A percentile compares a stretch with the other conserved stretches of the same genome.
Conservation (phyloP, 1,139 yeast genomes). For the Protomyces macrosporus region DNA sequence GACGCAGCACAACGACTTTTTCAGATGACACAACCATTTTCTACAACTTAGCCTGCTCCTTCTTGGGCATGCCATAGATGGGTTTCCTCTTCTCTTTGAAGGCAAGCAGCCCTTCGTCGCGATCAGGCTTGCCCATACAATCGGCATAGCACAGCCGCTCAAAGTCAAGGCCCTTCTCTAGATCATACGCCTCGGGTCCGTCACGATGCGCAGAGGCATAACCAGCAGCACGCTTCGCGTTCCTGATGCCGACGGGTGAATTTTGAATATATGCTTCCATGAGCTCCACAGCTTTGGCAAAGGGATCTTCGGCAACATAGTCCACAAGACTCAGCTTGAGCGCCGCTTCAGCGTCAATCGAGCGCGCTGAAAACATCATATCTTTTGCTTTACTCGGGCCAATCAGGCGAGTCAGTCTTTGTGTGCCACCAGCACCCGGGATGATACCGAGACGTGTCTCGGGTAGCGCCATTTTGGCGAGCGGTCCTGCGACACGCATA, state of each 20-base stretch:
- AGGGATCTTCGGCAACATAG: not conserved
- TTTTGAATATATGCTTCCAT: constrained; percentile 8
- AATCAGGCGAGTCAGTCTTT: constrained; percentile 11
- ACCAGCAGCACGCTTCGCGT: constrained; percentile 13
- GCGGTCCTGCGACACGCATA: constrained; percentile 10
- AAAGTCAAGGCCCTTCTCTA: constrained; percentile 11
- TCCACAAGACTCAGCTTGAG: not conserved
- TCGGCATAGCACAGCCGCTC: constrained; percentile 9
- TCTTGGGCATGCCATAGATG: constrained; percentile 5
- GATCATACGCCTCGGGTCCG: not conserved
- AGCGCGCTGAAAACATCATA: constrained; percentile 14
- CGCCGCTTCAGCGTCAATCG: constrained; percentile 3
- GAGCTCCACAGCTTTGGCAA: not conserved
- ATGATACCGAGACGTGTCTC: constrained; percentile 21
- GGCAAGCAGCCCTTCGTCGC: constrained; percentile 17
- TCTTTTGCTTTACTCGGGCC: constrained; percentile 17
- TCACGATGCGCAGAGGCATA: not conserved
- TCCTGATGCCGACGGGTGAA: constrained; percentile 12
- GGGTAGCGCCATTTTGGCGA: constrained; percentile 11
- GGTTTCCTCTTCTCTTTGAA: constrained; percentile 25
- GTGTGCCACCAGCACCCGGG: constrained; percentile 26
- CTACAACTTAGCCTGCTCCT: not conserved
- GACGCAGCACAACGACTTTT: not conserved
- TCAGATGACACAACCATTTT: not conserved
- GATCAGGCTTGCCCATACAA: constrained; percentile 11